Percentiles rank a stretch among this genome's conserved stretches.
Conservation (phyloP, 2,329 filamentous ascomycete species). For the Aspergillus spinulosporus region DNA sequence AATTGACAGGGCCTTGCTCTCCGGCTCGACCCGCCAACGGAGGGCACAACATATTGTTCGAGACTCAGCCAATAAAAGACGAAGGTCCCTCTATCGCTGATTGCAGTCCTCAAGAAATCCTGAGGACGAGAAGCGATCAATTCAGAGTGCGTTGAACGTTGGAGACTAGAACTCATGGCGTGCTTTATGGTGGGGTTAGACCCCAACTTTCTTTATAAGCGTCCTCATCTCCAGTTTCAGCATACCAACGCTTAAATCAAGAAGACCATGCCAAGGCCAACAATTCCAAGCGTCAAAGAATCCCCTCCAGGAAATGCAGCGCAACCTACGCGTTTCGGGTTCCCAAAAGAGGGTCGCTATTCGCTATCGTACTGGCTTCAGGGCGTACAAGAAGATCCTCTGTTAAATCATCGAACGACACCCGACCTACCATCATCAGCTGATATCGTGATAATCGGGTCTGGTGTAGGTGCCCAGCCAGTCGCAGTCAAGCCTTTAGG, state of each 20-base stretch:
- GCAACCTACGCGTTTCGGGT: slow-evolving; percentile 1
- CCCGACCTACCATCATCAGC: background rate
- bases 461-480: background rate
- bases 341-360: slow-evolving; percentile 6
- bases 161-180: background rate
- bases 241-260: background rate
- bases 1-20: background rate
- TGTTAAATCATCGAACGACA: slow-evolving; percentile 3
- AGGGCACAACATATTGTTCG: background rate
- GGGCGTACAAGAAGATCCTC: slow-evolving; percentile 3
- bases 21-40: background rate
- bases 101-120: too few relatives aligned
- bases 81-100: background rate
- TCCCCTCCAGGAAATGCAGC: background rate
- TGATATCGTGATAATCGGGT: background rate
- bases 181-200: background rate
- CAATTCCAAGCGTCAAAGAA: background rate
- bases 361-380: slow-evolving; percentile 12
- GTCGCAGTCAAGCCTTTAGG: background rate
- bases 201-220: background rate
- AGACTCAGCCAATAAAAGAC: background rate
- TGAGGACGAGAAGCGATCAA: background rate
- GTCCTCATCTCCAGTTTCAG: background rate
- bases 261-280: background rate
- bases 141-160: background rate